Conservation (phyloP, 139 green algal genomes). For the Astrephomene gubernaculifera region DNA sequence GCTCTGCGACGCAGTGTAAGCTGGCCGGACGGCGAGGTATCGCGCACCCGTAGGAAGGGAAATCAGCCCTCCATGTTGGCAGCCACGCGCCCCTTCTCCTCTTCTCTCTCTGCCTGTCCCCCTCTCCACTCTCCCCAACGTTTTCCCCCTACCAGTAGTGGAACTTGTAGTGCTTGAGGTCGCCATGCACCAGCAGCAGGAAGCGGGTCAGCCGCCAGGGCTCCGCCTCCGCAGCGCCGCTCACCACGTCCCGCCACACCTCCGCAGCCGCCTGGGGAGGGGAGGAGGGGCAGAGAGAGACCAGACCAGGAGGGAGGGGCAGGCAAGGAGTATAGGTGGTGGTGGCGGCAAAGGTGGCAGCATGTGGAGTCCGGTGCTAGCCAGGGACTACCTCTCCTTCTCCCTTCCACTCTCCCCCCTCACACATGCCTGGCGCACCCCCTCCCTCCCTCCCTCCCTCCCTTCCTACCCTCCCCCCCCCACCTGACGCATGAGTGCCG, state of each 20-base stretch:
- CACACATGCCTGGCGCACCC: no score
- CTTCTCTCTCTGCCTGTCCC: neutral
- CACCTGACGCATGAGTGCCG: conserved; percentile 47
- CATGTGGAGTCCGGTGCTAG: no score
- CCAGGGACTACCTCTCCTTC: no score
- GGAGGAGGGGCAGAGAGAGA: no score
- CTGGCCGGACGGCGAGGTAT: no score
- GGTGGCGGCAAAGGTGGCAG: no score
- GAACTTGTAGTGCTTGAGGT: conserved; percentile 93
- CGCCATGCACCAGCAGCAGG: conserved; percentile 83
- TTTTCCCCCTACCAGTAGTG: conserved; percentile 77
- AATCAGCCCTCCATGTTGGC: no score
- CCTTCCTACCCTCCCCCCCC: neutral
- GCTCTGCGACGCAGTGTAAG: no score
- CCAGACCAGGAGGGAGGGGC: no score
- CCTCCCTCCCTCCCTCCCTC: neutral
- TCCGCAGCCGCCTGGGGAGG: conserved; percentile 23
- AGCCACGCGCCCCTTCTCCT: neutral
- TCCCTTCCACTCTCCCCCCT: no score
- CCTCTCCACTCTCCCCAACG: neutral
- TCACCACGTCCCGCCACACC: conserved; percentile 81
- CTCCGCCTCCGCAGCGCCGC: conserved; percentile 65
- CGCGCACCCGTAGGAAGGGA: no score
- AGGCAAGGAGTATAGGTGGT: no score
- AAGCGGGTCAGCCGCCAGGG: conserved; percentile 72